A percentile compares a stretch with the other conserved stretches of the same genome.
Evolutionary conservation across 2,329 filamentous ascomycete species (phyloP).

Genomic region (Diaporthe capsici): DNA sequence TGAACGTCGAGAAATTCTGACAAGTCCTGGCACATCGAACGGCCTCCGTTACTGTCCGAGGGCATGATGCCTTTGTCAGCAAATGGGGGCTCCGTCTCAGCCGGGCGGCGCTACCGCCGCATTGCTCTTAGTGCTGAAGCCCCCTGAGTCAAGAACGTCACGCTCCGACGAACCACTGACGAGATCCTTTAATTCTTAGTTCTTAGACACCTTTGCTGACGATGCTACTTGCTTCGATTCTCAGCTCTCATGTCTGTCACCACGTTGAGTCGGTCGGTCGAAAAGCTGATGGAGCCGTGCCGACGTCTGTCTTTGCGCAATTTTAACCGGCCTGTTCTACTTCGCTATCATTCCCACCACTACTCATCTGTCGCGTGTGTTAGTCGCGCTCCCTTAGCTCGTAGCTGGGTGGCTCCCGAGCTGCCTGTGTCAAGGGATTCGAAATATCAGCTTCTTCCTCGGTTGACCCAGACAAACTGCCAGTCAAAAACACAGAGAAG

Average conservation of each 20-base stretch:
- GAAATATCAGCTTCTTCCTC: too few species aligned
- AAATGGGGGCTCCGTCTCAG: neutral
- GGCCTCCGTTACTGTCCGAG: neutral
- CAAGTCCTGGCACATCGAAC: neutral
- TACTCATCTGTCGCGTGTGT: neutral
- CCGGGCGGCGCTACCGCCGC: neutral
- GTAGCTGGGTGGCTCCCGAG: neutral
- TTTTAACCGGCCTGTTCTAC: neutral
- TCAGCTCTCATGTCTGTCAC: neutral
- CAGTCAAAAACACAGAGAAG: neutral
- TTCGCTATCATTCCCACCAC: neutral
- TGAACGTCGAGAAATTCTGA: neutral
- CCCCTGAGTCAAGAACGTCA: constrained; percentile 12
- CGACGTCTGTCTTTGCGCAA: neutral
- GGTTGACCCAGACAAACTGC: neutral
- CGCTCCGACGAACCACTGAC: too few species aligned
- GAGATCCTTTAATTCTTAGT: neutral
- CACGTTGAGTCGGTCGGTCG: neutral
- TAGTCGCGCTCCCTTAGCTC: neutral
- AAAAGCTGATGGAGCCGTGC: neutral
- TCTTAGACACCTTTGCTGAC: neutral
- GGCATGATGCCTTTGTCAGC: neutral
- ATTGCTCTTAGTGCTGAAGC: constrained; percentile 4
- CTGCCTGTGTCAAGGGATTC: neutral
- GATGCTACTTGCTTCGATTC: neutral